These are phyloP conservation scores for Rhodotorula sp. DNA, from an alignment of 1,284 basidiomycete genomes.

Conservation along the genomic window DNA sequence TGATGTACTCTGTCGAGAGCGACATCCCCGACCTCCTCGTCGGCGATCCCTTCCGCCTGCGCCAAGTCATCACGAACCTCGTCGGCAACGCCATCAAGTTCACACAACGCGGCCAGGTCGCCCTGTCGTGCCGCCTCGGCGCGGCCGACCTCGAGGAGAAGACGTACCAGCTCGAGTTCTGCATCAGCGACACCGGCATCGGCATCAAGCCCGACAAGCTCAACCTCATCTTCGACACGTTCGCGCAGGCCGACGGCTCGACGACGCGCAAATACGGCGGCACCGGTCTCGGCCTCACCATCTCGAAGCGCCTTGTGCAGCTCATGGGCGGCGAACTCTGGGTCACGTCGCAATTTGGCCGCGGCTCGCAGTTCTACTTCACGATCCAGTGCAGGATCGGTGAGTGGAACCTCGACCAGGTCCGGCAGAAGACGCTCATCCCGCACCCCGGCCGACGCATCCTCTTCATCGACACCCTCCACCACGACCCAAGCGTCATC, in stretches of 20 bases:
- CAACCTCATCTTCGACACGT: conserved; percentile 98
- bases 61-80: conserved; percentile 91
- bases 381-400: conserved; percentile 67
- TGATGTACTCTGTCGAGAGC: conserved; percentile 94
- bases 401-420: conserved; percentile 43
- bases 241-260: conserved; percentile 90
- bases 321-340: conserved; percentile 99
- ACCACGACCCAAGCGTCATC: conserved; percentile 73
- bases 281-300: conserved; percentile 82
- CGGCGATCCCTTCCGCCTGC: conserved; percentile 84
- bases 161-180: conserved; percentile 90
- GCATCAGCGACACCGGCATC: conserved; percentile 96
- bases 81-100: conserved; percentile 96
- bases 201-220: conserved; percentile 99
- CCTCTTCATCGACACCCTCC: conserved; percentile 84
- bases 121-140: conserved; percentile 78
- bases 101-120: conserved; percentile 88
- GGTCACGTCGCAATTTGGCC: conserved; percentile 86
- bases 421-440: conserved; percentile 44
- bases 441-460: conserved; percentile 60
- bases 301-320: conserved; percentile 77
- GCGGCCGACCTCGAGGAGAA: conserved; percentile 63
- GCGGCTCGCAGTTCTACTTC: conserved; percentile 96
- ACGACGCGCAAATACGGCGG: conserved; percentile 84
- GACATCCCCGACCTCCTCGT: conserved; percentile 96